Evolutionary conservation across 129 eudicot species (phyloP).

Genomic region (Gnaphalium uliginosum): DNA sequence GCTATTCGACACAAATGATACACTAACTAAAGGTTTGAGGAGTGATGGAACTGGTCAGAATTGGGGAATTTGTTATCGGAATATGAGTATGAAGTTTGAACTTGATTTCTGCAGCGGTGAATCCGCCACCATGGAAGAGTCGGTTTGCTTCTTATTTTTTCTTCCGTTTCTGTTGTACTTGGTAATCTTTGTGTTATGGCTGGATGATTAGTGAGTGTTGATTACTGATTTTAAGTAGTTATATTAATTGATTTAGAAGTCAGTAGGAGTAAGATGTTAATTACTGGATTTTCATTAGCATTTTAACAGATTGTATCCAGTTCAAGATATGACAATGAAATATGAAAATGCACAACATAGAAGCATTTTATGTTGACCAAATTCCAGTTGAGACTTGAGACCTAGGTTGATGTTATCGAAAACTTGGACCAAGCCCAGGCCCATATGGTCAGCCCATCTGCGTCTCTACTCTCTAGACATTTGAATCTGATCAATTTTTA

Average conservation of each 20-base stretch:
- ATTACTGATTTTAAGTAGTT: conserved; percentile 22
- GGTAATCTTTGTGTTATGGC: background rate
- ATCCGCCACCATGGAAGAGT: background rate
- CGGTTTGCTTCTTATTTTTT: background rate
- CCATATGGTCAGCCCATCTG: background rate
- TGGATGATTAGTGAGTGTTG: conserved; percentile 13
- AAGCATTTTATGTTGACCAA: background rate
- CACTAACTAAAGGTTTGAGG: conserved; percentile 16
- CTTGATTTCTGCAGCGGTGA: conserved; percentile 29
- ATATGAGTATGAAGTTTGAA: conserved; percentile 39
- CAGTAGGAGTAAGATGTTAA: background rate
- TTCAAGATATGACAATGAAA: background rate
- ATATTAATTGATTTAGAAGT: conserved; percentile 17
- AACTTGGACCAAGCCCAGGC: background rate
- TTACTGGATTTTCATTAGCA: background rate
- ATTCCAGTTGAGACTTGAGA: background rate
- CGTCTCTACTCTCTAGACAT: background rate
- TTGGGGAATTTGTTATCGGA: conserved; percentile 40
- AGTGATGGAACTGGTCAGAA: conserved; percentile 24
- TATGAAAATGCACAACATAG: too few species aligned
- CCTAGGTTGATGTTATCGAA: background rate
- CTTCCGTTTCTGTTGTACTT: background rate
- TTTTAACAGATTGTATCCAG: background rate
- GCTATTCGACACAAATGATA: conserved; percentile 55
- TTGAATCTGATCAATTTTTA: too few species aligned